These are phyloP conservation scores for Ilex asprella DNA, from an alignment of 257 asterid genomes.

Conservation along the genomic window DNA sequence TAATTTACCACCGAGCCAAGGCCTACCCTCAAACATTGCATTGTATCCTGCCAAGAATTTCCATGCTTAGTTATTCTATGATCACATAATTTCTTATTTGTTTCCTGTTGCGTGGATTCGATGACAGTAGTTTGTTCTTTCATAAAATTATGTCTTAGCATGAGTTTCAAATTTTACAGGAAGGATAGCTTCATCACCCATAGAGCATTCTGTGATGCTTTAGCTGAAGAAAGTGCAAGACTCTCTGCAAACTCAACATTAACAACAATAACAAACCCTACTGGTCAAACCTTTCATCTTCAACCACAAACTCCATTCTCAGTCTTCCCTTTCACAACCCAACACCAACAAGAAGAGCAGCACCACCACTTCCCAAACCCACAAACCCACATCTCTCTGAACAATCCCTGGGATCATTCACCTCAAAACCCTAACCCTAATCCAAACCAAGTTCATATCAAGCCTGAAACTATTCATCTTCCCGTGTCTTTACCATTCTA, in stretches of 20 bases:
- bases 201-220: slow-evolving; percentile 87
- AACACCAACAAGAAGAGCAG: slow-evolving; percentile 5
- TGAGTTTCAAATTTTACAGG: slow-evolving; percentile 25
- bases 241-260: slow-evolving; percentile 57
- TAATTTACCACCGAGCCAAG: too few species aligned
- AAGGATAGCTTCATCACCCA: slow-evolving; percentile 86
- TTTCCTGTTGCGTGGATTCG: too few species aligned
- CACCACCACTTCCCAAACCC: slow-evolving; percentile 16
- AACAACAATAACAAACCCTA: slow-evolving; percentile 22
- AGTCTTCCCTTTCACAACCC: slow-evolving; percentile 28
- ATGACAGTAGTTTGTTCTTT: too few species aligned
- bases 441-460: slow-evolving; percentile 15
- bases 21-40: too few species aligned
- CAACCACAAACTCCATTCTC: slow-evolving; percentile 19
- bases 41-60: too few species aligned
- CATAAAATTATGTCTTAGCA: too few species aligned
- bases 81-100: too few species aligned
- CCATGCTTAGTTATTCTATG: too few species aligned
- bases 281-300: slow-evolving; percentile 27
- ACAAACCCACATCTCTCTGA: neutral
- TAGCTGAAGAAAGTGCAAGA: slow-evolving; percentile 86
- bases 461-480: neutral
- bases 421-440: slow-evolving; percentile 30
- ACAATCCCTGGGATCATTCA: slow-evolving; percentile 14
- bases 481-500: slow-evolving; percentile 34